Conservation (phyloP, 23 red algal genomes). For the Gracilaria vermiculophylla region DNA sequence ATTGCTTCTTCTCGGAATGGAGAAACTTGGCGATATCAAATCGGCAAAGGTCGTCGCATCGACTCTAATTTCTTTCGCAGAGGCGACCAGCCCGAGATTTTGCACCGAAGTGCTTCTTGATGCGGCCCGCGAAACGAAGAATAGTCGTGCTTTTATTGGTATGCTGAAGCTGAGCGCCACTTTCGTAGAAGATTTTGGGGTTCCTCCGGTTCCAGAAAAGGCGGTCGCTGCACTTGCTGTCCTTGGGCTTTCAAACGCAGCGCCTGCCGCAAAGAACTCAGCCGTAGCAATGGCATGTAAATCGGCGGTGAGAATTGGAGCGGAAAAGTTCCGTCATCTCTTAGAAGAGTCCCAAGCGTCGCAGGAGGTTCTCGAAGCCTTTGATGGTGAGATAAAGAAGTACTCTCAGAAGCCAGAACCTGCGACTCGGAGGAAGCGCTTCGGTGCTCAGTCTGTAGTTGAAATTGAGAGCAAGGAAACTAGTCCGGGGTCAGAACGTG, state of each 20-base stretch:
- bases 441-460: neutral
- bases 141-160: conserved; percentile 65
- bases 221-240: conserved; percentile 12
- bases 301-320: neutral
- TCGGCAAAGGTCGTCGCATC: conserved; percentile 20
- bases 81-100: conserved; percentile 56
- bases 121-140: conserved; percentile 54
- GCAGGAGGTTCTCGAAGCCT: conserved; percentile 41
- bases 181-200: conserved; percentile 69
- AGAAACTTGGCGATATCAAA: conserved; percentile 78
- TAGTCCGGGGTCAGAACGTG: neutral
- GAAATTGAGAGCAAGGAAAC: neutral
- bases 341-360: neutral
- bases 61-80: conserved; percentile 52
- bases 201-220: conserved; percentile 47
- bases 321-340: conserved; percentile 30
- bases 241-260: conserved; percentile 20
- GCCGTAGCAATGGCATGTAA: conserved; percentile 55
- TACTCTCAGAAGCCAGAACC: conserved; percentile 56
- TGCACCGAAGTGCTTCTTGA: conserved; percentile 24
- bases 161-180: conserved; percentile 54
- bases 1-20: conserved; percentile 26
- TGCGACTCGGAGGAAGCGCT: conserved; percentile 28
- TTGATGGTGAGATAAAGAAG: conserved; percentile 54
- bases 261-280: conserved; percentile 53